A percentile compares a stretch with the other conserved stretches of the same genome.
Conservation (phyloP, 331 rosid species). For the Cydonia oblonga region DNA sequence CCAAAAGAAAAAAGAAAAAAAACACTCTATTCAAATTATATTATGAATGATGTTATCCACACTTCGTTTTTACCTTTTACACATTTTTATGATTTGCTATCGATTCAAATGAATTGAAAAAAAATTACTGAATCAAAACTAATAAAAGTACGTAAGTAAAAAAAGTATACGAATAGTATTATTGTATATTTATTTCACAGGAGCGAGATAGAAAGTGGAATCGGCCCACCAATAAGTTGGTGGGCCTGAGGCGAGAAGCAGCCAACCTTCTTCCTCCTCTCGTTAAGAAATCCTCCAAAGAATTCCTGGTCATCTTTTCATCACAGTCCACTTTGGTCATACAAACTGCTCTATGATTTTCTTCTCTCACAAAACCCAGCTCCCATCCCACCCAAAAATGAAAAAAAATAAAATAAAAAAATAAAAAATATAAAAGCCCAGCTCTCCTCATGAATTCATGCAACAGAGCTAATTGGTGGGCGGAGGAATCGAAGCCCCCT, state of each 20-base stretch:
- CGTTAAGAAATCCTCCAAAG: not conserved
- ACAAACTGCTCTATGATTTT: not conserved
- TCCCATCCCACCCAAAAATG: not conserved
- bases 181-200: no score
- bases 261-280: not conserved
- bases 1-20: no score
- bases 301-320: not conserved
- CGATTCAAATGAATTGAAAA: fast-evolving
- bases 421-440: not conserved
- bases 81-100: fast-evolving
- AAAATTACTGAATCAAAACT: no score
- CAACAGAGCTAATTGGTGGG: not conserved
- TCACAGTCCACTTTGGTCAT: not conserved
- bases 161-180: no score
- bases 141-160: no score
- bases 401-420: not conserved
- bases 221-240: not conserved
- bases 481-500: not conserved
- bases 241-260: not conserved
- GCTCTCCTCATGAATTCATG: not conserved
- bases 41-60: fast-evolving
- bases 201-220: not conserved
- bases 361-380: not conserved
- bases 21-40: no score
- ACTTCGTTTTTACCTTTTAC: fast-evolving